phyloP scores from a whole-genome alignment of 768 basidiomycete genomes.

The Astraeus odoratus region DNA sequence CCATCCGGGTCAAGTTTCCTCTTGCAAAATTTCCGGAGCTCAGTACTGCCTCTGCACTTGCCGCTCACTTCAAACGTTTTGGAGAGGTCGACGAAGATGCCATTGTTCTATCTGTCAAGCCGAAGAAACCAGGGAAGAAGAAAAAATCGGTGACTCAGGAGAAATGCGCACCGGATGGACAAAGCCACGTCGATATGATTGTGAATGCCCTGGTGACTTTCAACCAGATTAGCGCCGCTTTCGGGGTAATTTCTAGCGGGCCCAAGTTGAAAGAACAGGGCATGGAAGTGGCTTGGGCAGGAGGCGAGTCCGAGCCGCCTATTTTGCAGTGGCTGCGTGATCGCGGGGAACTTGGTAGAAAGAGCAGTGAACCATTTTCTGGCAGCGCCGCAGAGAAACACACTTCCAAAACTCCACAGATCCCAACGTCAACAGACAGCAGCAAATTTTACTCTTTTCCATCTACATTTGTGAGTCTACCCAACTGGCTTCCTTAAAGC shows the following conservation, averaged over 20 bases:
- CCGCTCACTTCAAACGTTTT: slow-evolving; percentile 47
- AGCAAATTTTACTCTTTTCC: slow-evolving; percentile 59
- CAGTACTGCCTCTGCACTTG: slow-evolving; percentile 13
- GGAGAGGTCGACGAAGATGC: slow-evolving; percentile 57
- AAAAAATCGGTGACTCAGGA: slow-evolving; percentile 29
- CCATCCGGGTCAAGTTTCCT: slow-evolving; percentile 64
- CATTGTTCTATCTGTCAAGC: slow-evolving; percentile 63
- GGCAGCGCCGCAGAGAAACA: slow-evolving; percentile 2
- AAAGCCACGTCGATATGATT: slow-evolving; percentile 35
- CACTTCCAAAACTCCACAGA: slow-evolving; percentile 4
- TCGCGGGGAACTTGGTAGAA: slow-evolving; percentile 53
- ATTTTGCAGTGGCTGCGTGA: slow-evolving; percentile 68
- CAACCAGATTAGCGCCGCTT: slow-evolving; percentile 67
- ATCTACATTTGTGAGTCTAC: slow-evolving; percentile 35
- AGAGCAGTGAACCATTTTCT: slow-evolving; percentile 19
- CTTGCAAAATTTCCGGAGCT: slow-evolving; percentile 43
- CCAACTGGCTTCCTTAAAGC: slow-evolving; percentile 9
- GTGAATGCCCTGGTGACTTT: slow-evolving; percentile 74
- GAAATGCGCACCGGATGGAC: slow-evolving; percentile 30
- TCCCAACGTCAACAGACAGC: slow-evolving; percentile 7
- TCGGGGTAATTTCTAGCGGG: slow-evolving; percentile 64
- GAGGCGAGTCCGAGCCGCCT: slow-evolving; percentile 61
- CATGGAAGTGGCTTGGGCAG: slow-evolving; percentile 70
- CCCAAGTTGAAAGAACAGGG: slow-evolving; percentile 46
- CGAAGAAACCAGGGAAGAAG: slow-evolving; percentile 35